Conservation (phyloP, 306 rosid genomes). For the Begonia fuchsioides region DNA sequence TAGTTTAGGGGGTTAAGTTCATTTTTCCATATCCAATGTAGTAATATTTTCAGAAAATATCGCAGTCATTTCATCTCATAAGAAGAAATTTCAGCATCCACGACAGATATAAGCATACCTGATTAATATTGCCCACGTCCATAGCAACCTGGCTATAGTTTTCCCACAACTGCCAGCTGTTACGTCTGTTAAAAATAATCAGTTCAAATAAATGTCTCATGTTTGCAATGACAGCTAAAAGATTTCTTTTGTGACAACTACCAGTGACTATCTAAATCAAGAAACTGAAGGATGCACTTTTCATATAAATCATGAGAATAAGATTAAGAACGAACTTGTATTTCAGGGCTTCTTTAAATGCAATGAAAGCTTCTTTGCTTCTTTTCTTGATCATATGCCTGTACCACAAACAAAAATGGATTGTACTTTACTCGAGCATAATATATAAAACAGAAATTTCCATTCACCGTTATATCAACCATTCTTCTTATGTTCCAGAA, state of each 20-base stretch:
- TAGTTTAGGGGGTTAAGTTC: too few relatives aligned
- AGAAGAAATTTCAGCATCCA: too few relatives aligned
- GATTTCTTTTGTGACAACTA: too few relatives aligned
- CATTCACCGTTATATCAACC: too few relatives aligned
- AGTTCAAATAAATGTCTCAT: too few relatives aligned
- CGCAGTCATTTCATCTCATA: too few relatives aligned
- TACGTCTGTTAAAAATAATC: slow-evolving; percentile 48
- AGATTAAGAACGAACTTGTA: slow-evolving; percentile 47
- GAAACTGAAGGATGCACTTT: not conserved
- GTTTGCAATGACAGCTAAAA: too few relatives aligned
- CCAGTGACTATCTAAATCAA: not conserved
- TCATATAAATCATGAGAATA: too few relatives aligned
- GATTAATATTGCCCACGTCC: slow-evolving; percentile 62
- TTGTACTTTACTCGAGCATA: not conserved
- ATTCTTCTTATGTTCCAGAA: too few relatives aligned
- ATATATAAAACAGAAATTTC: not conserved
- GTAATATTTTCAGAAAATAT: too few relatives aligned
- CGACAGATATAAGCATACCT: slow-evolving; percentile 23
- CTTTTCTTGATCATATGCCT: slow-evolving; percentile 86
- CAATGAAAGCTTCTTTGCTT: slow-evolving; percentile 80
- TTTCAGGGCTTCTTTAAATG: slow-evolving; percentile 86
- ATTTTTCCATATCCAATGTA: too few relatives aligned
- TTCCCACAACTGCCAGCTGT: slow-evolving; percentile 96
- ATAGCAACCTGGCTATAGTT: slow-evolving; percentile 77
- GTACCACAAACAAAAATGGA: slow-evolving; percentile 21